phyloP scores from a whole-genome alignment of 2,329 filamentous ascomycete genomes.

The Aureobasidium lini region DNA sequence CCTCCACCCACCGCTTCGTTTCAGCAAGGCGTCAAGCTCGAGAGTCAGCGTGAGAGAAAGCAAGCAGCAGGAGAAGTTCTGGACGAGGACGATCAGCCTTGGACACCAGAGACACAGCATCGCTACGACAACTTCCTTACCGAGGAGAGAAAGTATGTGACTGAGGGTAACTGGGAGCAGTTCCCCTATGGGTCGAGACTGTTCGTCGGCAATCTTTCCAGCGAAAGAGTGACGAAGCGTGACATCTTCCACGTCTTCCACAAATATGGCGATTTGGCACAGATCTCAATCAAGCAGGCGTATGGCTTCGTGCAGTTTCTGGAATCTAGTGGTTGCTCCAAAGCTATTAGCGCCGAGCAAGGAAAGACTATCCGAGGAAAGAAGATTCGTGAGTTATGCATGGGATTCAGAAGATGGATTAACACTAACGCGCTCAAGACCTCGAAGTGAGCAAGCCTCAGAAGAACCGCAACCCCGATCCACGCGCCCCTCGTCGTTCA shows the following conservation, averaged over 20 bases:
- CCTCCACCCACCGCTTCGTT: conserved; percentile 19
- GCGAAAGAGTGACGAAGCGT: conserved; percentile 85
- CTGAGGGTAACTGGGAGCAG: conserved; percentile 72
- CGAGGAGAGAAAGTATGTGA: conserved; percentile 67
- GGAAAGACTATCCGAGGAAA: conserved; percentile 77
- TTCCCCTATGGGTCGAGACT: conserved; percentile 71
- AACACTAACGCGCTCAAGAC: conserved; percentile 58
- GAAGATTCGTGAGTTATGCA: conserved; percentile 73
- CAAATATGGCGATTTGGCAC: conserved; percentile 75
- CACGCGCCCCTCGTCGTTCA: conserved; percentile 41
- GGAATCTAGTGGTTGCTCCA: conserved; percentile 62
- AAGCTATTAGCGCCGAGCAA: conserved; percentile 71
- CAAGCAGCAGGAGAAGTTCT: conserved; percentile 23
- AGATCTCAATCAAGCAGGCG: conserved; percentile 92
- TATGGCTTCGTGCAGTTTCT: conserved; percentile 97
- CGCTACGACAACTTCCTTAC: conserved; percentile 65
- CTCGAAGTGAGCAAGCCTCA: conserved; percentile 86
- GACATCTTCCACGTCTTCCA: conserved; percentile 91
- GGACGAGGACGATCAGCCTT: conserved; percentile 42
- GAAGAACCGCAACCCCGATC: conserved; percentile 35
- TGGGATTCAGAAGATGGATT: conserved; percentile 12
- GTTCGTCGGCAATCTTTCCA: conserved; percentile 85
- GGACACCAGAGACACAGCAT: conserved; percentile 53
- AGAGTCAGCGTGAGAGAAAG: conserved; percentile 24
- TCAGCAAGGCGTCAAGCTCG: conserved; percentile 18